A percentile compares a stretch with the other conserved stretches of the same genome.
Conservation (phyloP, 2,329 filamentous ascomycete species). For the Penicillium sp. region DNA sequence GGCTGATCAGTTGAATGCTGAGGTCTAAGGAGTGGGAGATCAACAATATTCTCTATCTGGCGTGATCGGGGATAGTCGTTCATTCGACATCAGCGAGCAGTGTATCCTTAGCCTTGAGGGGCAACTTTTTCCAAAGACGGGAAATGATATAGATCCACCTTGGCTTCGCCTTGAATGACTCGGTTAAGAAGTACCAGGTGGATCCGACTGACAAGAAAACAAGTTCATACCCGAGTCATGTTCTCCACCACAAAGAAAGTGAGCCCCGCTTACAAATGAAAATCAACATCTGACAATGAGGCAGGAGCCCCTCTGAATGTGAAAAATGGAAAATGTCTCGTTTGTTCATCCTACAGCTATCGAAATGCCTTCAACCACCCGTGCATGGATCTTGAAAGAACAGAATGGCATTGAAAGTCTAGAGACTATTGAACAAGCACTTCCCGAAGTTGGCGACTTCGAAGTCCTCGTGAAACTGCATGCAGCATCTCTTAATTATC, state of each 20-base stretch:
- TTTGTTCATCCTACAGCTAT: not conserved
- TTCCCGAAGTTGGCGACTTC: not conserved
- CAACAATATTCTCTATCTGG: no score
- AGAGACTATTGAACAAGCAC: not conserved
- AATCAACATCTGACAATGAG: not conserved
- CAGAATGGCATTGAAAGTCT: not conserved
- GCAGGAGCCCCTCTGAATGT: no score
- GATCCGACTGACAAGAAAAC: not conserved
- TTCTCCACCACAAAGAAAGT: not conserved
- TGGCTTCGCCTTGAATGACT: not conserved
- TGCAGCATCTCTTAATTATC: no score
- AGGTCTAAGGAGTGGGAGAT: no score
- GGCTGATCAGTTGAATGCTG: slow-evolving; percentile 12
- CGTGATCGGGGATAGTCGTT: no score
- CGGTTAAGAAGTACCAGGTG: not conserved
- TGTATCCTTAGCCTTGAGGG: no score
- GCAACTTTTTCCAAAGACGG: no score
- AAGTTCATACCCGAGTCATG: not conserved
- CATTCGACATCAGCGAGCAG: no score
- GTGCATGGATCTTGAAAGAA: not conserved
- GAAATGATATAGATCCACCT: no score
- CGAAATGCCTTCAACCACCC: not conserved
- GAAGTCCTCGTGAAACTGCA: no score
- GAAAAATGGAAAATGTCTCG: not conserved
- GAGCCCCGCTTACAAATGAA: no score